phyloP scores from a whole-genome alignment of 139 green algal genomes.

The Nannochloris sp. region DNA sequence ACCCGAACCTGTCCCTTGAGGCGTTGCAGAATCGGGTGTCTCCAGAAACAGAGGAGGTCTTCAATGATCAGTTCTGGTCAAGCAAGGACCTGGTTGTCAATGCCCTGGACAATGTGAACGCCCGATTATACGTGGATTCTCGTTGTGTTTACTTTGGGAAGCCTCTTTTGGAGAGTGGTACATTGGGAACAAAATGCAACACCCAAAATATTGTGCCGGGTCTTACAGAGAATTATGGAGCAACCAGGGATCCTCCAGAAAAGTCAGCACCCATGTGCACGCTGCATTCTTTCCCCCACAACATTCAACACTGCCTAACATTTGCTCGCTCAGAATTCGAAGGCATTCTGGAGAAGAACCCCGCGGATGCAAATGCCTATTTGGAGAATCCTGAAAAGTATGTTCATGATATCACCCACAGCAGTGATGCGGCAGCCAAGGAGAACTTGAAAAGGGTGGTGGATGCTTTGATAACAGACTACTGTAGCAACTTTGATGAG shows the following conservation, averaged over 20 bases:
- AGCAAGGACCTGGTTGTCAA: slow-evolving; percentile 87
- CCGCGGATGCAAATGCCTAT: slow-evolving; percentile 82
- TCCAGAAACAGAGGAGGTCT: slow-evolving; percentile 81
- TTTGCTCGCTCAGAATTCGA: slow-evolving; percentile 95
- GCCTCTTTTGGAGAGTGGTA: slow-evolving; percentile 89
- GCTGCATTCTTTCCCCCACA: slow-evolving; percentile 98
- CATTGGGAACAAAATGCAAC: slow-evolving; percentile 97
- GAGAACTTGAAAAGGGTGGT: slow-evolving; percentile 82
- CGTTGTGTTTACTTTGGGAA: slow-evolving; percentile 98
- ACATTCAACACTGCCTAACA: slow-evolving; percentile 95
- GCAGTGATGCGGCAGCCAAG: slow-evolving; percentile 57
- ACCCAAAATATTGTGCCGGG: slow-evolving; percentile 84
- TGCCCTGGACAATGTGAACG: slow-evolving; percentile 96
- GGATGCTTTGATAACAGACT: slow-evolving; percentile 60
- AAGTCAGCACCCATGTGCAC: slow-evolving; percentile 99
- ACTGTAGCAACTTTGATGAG: slow-evolving; percentile 67
- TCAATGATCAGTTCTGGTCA: slow-evolving; percentile 92
- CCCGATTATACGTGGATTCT: slow-evolving; percentile 79
- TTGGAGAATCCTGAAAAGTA: slow-evolving; percentile 76
- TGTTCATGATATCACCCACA: slow-evolving; percentile 24
- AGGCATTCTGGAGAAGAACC: slow-evolving; percentile 84
- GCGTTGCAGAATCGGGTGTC: slow-evolving; percentile 93
- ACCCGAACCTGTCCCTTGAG: slow-evolving; percentile 56
- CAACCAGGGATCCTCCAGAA: slow-evolving; percentile 79
- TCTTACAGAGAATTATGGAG: slow-evolving; percentile 96